Evolutionary conservation across 768 basidiomycete species (phyloP).

Genomic region (Serendipita vermifera): DNA sequence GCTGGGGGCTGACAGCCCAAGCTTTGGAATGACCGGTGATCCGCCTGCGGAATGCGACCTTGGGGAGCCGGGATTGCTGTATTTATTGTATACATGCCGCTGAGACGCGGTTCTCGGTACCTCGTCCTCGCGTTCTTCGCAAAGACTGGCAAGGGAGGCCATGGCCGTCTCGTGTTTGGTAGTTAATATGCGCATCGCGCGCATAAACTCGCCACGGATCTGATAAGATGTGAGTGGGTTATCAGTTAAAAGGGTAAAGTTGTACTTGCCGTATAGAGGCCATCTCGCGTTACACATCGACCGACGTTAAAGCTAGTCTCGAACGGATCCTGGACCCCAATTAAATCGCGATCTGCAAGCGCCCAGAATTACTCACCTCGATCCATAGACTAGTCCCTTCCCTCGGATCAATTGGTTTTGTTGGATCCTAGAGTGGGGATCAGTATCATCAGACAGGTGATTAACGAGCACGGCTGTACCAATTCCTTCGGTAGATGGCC

Average conservation of each 20-base stretch:
- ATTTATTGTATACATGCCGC: slow-evolving; percentile 8
- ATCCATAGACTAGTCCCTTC: slow-evolving; percentile 94
- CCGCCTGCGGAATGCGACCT: background rate
- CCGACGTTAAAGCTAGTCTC: slow-evolving; percentile 94
- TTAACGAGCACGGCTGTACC: background rate
- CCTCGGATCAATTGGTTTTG: slow-evolving; percentile 46
- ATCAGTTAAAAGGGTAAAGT: background rate
- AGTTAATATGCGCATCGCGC: slow-evolving; percentile 75
- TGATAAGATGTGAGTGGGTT: slow-evolving; percentile 22
- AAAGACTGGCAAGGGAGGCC: slow-evolving; percentile 73
- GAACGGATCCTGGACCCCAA: slow-evolving; percentile 68
- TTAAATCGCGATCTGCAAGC: slow-evolving; percentile 7
- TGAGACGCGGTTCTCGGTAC: slow-evolving; percentile 24
- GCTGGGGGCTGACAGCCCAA: background rate
- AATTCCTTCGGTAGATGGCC: slow-evolving; percentile 76
- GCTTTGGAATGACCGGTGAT: background rate
- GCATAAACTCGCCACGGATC: slow-evolving; percentile 99
- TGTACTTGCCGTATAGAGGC: slow-evolving; percentile 70
- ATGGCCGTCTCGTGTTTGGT: slow-evolving; percentile 70
- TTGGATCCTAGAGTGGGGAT: slow-evolving; percentile 22
- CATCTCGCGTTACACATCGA: slow-evolving; percentile 91
- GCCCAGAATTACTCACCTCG: slow-evolving; percentile 44
- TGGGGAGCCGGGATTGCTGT: slow-evolving; percentile 20
- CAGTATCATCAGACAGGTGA: background rate
- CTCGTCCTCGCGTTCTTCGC: slow-evolving; percentile 65